These are phyloP conservation scores for Postia placenta DNA, from an alignment of 768 basidiomycete genomes.

Conservation along the genomic window DNA sequence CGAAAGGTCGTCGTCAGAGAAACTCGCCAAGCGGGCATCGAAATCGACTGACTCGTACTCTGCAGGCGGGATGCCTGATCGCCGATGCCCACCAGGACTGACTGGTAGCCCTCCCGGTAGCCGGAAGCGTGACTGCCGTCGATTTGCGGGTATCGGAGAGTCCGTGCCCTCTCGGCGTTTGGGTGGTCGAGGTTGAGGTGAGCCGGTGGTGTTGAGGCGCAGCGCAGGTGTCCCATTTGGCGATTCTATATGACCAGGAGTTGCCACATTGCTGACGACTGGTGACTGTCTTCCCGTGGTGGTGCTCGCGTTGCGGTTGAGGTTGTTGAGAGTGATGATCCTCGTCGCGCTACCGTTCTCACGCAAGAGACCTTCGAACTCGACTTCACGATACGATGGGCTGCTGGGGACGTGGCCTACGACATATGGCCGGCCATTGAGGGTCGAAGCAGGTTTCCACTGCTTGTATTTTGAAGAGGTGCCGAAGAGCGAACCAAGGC, in stretches of 20 bases:
- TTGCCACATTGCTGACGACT: slow-evolving; percentile 26
- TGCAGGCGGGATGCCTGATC: slow-evolving; percentile 52
- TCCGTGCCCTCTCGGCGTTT: slow-evolving; percentile 1
- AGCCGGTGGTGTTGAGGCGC: slow-evolving; percentile 4
- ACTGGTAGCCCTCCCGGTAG: slow-evolving; percentile 45
- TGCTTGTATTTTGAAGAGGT: slow-evolving; percentile 42
- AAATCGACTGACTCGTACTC: slow-evolving; percentile 81
- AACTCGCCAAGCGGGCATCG: slow-evolving; percentile 72
- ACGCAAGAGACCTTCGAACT: slow-evolving; percentile 72
- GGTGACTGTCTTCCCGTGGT: slow-evolving; percentile 5
- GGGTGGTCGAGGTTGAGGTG: neutral
- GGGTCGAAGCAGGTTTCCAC: slow-evolving; percentile 80
- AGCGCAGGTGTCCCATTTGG: neutral
- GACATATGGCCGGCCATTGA: slow-evolving; percentile 75
- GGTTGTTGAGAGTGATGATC: slow-evolving; percentile 26
- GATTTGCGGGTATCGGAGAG: neutral
- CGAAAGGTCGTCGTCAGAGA: slow-evolving; percentile 35
- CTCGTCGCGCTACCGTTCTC: slow-evolving; percentile 41
- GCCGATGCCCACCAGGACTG: slow-evolving; percentile 45
- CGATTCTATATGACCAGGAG: slow-evolving; percentile 7
- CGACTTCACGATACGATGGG: slow-evolving; percentile 55
- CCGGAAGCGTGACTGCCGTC: slow-evolving; percentile 2
- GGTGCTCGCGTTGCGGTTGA: slow-evolving; percentile 15
- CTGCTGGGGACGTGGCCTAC: slow-evolving; percentile 51
- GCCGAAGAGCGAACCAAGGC: slow-evolving; percentile 66